Evolutionary conservation across 2,329 filamentous ascomycete genomes (phyloP).

Genomic region (Coniochaeta prunicola): DNA sequence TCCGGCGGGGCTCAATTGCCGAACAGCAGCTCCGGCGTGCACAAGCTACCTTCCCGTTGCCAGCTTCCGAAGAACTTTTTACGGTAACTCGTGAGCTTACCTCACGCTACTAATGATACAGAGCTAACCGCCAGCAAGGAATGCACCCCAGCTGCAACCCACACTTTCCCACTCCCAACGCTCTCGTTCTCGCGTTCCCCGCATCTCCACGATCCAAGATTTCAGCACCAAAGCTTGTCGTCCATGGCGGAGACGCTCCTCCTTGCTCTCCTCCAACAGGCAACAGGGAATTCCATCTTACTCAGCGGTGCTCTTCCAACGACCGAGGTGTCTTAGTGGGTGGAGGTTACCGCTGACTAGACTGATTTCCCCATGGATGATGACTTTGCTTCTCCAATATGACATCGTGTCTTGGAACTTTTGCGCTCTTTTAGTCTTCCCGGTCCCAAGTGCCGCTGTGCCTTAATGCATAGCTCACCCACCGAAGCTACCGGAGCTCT

Average conservation of each 20-base stretch:
- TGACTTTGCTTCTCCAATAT: not conserved
- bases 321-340: not conserved
- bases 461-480: not conserved
- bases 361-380: not conserved
- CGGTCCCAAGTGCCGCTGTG: not conserved
- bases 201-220: not conserved
- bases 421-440: not conserved
- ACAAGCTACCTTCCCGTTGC: not conserved
- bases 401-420: not conserved
- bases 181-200: not conserved
- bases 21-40: not conserved
- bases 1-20: not conserved
- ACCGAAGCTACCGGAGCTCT: not conserved
- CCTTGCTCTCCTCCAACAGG: too few species aligned
- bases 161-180: not conserved
- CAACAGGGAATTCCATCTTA: too few species aligned
- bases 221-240: not conserved
- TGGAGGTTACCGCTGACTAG: not conserved
- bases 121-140: too few species aligned
- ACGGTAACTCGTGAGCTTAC: not conserved
- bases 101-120: too few species aligned
- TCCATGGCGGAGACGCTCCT: not conserved
- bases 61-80: not conserved
- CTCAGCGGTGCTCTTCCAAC: not conserved
- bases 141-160: too few species aligned